Evolutionary conservation across 345 rosid genomes (phyloP).

Genomic region (Murraya koenigii): DNA sequence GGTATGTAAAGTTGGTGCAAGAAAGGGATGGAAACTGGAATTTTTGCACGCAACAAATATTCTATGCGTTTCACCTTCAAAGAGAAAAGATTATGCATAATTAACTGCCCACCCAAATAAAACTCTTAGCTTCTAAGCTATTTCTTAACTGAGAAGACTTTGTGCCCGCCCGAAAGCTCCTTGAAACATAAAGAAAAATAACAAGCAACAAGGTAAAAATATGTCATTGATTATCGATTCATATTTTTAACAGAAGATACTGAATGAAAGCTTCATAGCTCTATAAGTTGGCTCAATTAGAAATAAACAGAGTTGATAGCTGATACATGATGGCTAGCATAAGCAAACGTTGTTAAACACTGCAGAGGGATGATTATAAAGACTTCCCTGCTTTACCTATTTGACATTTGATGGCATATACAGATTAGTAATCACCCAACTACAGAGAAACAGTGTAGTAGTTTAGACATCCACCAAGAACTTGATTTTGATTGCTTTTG

Average conservation of each 20-base stretch:
- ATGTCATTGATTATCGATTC: not conserved
- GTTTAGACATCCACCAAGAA: not conserved
- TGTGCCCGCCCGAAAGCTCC: not conserved
- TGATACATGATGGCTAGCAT: too few relatives aligned
- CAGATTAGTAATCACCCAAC: not conserved
- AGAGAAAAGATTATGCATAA: not conserved
- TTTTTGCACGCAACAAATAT: not conserved
- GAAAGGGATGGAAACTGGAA: not conserved
- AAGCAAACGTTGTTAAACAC: not conserved
- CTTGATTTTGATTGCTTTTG: not conserved
- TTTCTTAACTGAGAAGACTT: not conserved
- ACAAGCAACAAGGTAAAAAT: not conserved
- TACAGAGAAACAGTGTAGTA: not conserved
- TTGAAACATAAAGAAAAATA: not conserved
- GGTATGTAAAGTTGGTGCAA: too few relatives aligned
- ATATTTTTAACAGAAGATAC: not conserved
- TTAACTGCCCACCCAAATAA: not conserved
- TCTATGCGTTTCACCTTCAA: not conserved
- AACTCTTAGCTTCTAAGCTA: not conserved
- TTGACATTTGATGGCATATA: not conserved
- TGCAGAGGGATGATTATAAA: not conserved
- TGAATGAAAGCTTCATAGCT: not conserved
- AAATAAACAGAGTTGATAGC: not conserved
- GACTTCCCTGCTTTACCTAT: not conserved
- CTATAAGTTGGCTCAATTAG: not conserved